Base-by-base conservation (phyloP, 208 protist genomes). In the Zelonia costaricensis region DNA sequence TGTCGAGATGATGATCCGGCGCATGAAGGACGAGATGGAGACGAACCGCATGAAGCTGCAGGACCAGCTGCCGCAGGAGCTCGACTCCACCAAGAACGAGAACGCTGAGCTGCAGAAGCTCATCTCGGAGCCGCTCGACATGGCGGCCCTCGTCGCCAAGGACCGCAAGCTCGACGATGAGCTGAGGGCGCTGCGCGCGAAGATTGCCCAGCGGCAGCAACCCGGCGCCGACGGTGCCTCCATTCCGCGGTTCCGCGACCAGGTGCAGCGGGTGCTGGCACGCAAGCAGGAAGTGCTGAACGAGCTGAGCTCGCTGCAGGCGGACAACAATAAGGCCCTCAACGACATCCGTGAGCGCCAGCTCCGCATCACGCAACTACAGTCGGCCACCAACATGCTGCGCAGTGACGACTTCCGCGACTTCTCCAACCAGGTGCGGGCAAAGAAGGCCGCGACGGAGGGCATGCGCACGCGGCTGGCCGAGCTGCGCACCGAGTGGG, bases 21-120 rank as follows among this genome's bases (percentile, higher is more conserved):
- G 88, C 54, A 82, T 94, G 72, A 62, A 78, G 61, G 91, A 97
- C 59, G 91, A 97, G 48, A 93, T 92, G 58, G 82, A 91, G 49
- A 90, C 86, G 20, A 92, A 90, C 55, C 64, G 80, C 22, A 94
- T 95, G 53, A 91, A 91, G 72, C 65, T 94, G 43, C 76, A 97
- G 22, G 85, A 97, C 53, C 80, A 95, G 61, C 73, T 97, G 38
- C 92, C 92, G 31, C 78, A 85, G 44, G 85, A 97, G 72, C 45
- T 92, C 23, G 81, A 94, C 46, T 72, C 76, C 36, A 88, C 81
- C 61, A 62, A 66, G 45, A 70, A 78, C 38, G 88, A 95, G 54
- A 93, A 95, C 59, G 71, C 60, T 2, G 87, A 90, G 72, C 80
- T 97, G 43, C 53, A 78, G 42, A 81, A 76, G 64, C 79, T 93